Percentiles rank a stretch among this genome's conserved stretches.
Conservation (phyloP, 441 rosid species). For the Gossypium davidsonii region DNA sequence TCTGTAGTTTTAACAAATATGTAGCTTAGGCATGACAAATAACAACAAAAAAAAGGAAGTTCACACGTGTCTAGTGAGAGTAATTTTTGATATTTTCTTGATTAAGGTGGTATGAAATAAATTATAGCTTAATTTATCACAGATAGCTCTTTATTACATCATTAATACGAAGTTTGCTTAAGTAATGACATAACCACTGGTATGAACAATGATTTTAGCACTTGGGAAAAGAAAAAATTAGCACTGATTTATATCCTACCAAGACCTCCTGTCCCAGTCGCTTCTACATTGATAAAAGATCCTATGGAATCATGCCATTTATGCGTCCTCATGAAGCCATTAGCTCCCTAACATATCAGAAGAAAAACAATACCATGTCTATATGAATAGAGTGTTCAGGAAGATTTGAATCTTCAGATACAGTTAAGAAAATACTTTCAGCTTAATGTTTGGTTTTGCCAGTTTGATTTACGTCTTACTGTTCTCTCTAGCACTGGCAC, state of each 20-base stretch:
- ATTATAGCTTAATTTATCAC: too few relatives aligned
- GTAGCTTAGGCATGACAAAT: constrained; percentile 3
- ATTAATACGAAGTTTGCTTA: too few relatives aligned
- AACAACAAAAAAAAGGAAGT: not conserved
- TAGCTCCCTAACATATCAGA: constrained; percentile 68
- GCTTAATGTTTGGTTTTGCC: constrained; percentile 7
- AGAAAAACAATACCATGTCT: constrained; percentile 9
- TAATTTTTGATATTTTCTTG: not conserved
- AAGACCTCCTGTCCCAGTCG: constrained; percentile 89
- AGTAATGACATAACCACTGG: too few relatives aligned
- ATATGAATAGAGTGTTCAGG: not conserved
- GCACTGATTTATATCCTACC: constrained; percentile 42
- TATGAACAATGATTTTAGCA: not conserved
- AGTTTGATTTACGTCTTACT: not conserved
- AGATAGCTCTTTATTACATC: too few relatives aligned
- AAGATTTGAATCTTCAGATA: constrained; percentile 3
- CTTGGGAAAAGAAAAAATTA: constrained; percentile 4
- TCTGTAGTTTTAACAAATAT: constrained; percentile 40
- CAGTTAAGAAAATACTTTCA: constrained; percentile 6
- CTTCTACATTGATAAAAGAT: constrained; percentile 92
- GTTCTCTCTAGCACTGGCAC: not conserved
- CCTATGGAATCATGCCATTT: constrained; percentile 85
- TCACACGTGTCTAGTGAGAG: not conserved
- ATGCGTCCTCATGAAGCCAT: constrained; percentile 86
- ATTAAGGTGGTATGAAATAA: constrained; percentile 7